Base-by-base conservation (phyloP, 1,139 yeast genomes). In the Pichia inconspicua region DNA sequence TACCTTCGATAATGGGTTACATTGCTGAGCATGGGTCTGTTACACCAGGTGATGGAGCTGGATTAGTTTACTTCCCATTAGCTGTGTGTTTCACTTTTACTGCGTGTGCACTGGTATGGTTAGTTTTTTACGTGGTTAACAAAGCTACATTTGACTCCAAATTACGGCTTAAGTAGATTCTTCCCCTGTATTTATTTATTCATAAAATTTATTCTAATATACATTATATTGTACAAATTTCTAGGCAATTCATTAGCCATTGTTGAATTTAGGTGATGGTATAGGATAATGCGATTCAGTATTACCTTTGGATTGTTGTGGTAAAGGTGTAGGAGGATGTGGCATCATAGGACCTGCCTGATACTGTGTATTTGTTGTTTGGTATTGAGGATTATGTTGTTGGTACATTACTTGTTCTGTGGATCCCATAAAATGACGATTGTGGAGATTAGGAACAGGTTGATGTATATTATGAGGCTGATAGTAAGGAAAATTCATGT, bases 1-100 rank as follows among this genome's bases (percentile, higher is more conserved):
- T 86, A 11, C 90, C 94, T 1, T 82, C 78, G 51, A 47, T 77
- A 3, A 70, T 81, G 44, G 94, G 94, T 1, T 52, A 54, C 25
- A 46, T 64, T 4, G 53, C 66, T 30, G 66, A 64, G 43, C 46
- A 52, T 25, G 61, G 57, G 3, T 52, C 51, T 11, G 19, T 10
- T 7, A 42, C 39, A 9, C 38, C 17, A 15, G 61, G 58, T 8
- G 45, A 50, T 42, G 62, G 59, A 25, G 53, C 56, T 32, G 67
- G 66, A 0, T 51, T 64, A 28, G 50, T 51, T 1, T 63, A 59
- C 44, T 64, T 65, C 45, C 68, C 68, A 0, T 43, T 49, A 1
- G 44, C 57, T 31, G 51, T 55, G 4, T 49, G 53, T 9, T n/a
- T 53, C 8, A 44, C 58, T 2, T 63, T 64, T 39, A 40, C 48